Conservation (phyloP, 2,329 filamentous ascomycete genomes). For the Xylaria sp. region DNA sequence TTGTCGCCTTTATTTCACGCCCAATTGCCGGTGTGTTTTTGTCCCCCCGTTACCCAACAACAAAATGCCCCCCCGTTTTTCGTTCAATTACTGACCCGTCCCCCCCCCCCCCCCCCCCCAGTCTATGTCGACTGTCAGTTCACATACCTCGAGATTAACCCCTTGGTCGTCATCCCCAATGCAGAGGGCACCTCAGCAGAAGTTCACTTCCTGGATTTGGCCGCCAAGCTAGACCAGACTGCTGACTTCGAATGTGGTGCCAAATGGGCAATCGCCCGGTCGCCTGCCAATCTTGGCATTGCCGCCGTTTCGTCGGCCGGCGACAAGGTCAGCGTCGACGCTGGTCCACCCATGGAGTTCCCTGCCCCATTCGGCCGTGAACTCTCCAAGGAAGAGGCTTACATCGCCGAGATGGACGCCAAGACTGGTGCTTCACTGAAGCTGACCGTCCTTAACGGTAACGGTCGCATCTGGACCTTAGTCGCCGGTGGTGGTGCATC, state of each 20-base stretch:
- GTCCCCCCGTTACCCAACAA: too few relatives aligned
- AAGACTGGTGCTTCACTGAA: conserved; percentile 99
- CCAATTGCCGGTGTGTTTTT: too few relatives aligned
- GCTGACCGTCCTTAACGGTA: conserved; percentile 92
- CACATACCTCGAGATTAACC: conserved; percentile 99
- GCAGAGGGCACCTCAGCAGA: conserved; percentile 89
- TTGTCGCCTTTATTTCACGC: too few relatives aligned
- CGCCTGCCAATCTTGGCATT: conserved; percentile 87
- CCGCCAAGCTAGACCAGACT: conserved; percentile 98
- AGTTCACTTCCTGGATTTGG: conserved; percentile 97
- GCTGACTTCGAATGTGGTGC: conserved; percentile 99
- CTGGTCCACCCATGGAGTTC: conserved; percentile 98
- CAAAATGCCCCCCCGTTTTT: too few relatives aligned
- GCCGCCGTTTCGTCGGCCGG: conserved; percentile 72
- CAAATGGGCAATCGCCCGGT: conserved; percentile 98
- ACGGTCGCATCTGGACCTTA: conserved; percentile 95
- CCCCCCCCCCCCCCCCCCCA: conserved; percentile 9
- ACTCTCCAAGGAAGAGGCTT: conserved; percentile 98
- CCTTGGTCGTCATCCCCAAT: conserved; percentile 97
- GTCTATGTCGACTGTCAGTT: conserved; percentile 99
- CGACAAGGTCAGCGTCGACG: conserved; percentile 90
- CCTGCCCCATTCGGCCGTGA: conserved; percentile 98
- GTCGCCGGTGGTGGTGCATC: conserved; percentile 99
- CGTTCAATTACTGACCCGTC: too few relatives aligned
- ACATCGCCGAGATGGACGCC: conserved; percentile 97